Percentiles rank a stretch among this genome's conserved stretches.
phyloP scores from a whole-genome alignment of 257 asterid genomes.

The Capsicum pubescens region DNA sequence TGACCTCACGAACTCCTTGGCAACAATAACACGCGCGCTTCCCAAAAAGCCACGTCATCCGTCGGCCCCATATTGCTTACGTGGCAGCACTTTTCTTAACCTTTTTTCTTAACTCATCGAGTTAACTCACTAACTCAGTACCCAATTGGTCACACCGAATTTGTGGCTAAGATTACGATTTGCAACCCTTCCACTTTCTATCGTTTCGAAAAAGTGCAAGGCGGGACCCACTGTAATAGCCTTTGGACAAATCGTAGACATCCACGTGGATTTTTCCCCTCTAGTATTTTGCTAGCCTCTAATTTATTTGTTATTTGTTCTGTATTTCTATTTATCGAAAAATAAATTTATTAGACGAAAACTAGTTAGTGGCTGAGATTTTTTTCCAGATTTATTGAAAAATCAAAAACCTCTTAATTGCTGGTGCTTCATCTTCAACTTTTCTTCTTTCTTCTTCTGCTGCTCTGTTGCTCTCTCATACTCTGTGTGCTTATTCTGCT shows the following conservation, averaged over 20 bases:
- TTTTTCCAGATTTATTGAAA: conserved; percentile 36
- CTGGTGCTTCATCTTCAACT: background rate
- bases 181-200: background rate
- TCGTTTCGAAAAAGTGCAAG: conserved; percentile 53
- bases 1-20: background rate
- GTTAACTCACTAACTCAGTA: background rate
- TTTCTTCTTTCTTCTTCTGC: background rate
- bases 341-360: conserved; percentile 35
- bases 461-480: too few relatives aligned
- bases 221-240: conserved; percentile 45
- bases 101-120: background rate
- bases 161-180: conserved; percentile 29
- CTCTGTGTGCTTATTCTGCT: too few relatives aligned
- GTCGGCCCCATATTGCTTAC: background rate
- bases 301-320: conserved; percentile 40
- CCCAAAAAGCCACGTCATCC: background rate
- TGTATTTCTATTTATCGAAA: conserved; percentile 30
- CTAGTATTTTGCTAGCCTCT: conserved; percentile 65
- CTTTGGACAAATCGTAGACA: conserved; percentile 43
- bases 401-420: conserved; percentile 16
- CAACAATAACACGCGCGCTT: background rate
- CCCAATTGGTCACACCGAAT: background rate
- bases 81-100: background rate
- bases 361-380: conserved; percentile 78
- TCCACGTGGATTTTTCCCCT: conserved; percentile 58